Evolutionary conservation across 1,284 basidiomycete genomes (phyloP).

Genomic region (Phlebopus sp.): DNA sequence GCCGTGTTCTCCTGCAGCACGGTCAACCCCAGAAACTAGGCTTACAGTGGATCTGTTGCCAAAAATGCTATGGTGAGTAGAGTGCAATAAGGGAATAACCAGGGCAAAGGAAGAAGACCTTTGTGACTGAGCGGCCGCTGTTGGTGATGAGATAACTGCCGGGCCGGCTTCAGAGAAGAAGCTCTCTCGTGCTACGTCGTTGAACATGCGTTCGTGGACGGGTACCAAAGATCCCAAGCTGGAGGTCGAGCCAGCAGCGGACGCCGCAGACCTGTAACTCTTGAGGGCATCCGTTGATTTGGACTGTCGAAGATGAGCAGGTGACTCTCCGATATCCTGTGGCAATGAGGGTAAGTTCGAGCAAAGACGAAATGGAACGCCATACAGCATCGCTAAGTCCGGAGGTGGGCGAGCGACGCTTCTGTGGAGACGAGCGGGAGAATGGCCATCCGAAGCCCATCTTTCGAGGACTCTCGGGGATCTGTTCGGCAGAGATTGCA

Average conservation of each 20-base stretch:
- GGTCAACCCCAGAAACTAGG: conserved; percentile 3
- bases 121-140: neutral
- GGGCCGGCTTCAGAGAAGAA: conserved; percentile 1
- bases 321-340: conserved; percentile 9
- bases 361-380: neutral
- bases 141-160: conserved; percentile 12
- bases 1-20: conserved; percentile 3
- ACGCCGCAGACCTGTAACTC: conserved; percentile 12
- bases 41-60: conserved; percentile 7
- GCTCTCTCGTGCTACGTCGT: conserved; percentile 9
- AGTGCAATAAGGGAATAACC: neutral
- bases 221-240: conserved; percentile 31
- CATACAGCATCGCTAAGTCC: conserved; percentile 12
- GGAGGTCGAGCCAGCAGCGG: conserved; percentile 24
- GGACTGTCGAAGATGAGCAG: neutral
- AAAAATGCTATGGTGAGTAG: conserved; percentile 8
- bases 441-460: conserved; percentile 29
- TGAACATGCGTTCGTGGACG: conserved; percentile 26
- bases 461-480: conserved; percentile 22
- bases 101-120: neutral
- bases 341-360: conserved; percentile 4
- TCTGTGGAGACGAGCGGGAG: conserved; percentile 26
- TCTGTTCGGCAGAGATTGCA: conserved; percentile 14
- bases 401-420: conserved; percentile 9
- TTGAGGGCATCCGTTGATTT: neutral